Evolutionary conservation across 768 basidiomycete genomes (phyloP), one percentile per base, ranked within the genome.

Genomic region (Rhodocollybia butyracea): DNA sequence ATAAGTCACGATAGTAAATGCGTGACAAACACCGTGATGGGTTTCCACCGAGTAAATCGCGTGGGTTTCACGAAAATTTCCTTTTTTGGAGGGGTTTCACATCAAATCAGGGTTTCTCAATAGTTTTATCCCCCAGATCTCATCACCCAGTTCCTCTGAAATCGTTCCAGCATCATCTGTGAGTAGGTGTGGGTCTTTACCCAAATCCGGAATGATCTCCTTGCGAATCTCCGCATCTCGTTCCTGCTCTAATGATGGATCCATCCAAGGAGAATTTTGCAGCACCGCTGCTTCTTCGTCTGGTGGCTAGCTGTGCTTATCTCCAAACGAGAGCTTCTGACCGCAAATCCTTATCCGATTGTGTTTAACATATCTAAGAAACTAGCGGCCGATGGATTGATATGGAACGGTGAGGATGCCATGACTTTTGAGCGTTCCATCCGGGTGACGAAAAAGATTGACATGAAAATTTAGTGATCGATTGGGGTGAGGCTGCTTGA

Each of bases 111-210:
- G n/a, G n/a, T n/a, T n/a, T n/a, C n/a, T n/a, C n/a, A n/a, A n/a
- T n/a, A n/a, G n/a, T n/a, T n/a, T n/a, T n/a, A n/a, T n/a, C n/a
- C n/a, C n/a, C n/a, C n/a, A n/a, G 30, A 94, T 87, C 60, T 64
- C 69, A 38, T 83, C 66, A 0, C 75, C 81, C 3, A 93, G 72
- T 22, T 72, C 70, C 19, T 70, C 68, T 1, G 89, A 88, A 46
- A 93, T 89, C 0, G 89, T 90, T 1, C 91, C 91, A 11, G 88
- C 82, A 27, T 91, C 91, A 55, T 94, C 91, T 0, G 91, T 92
- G 64, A 85, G 85, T 22, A 76, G 57, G 57, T 76, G 76, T 24
- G 57, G 66, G 61, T 22, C 72, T 67, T 65, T 59, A 15, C 75
- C 75, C 11, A 91, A 69, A 64, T 92, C 91, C 0, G 66, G 63